A percentile compares a stretch with the other conserved stretches of the same genome.
Evolutionary conservation across 169 alveolate genomes (phyloP).

Genomic region (Pseudocohnilembus persalinus): DNA sequence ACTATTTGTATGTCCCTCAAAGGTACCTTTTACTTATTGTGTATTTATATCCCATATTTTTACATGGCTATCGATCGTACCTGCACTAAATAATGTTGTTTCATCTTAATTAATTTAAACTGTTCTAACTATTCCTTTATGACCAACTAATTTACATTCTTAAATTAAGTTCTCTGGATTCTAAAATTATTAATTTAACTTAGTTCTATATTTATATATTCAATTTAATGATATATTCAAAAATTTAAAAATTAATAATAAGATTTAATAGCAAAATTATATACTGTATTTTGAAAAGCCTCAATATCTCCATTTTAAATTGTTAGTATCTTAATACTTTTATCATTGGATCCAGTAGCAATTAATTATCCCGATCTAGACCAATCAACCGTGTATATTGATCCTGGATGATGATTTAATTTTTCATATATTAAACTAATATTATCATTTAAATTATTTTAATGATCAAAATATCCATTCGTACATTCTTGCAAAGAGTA

Average conservation of each 20-base stretch:
- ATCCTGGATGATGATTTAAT: slow-evolving; percentile 81
- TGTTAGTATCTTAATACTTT: slow-evolving; percentile 62
- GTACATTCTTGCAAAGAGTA: slow-evolving; percentile 54
- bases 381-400: slow-evolving; percentile 87
- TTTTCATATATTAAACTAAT: slow-evolving; percentile 61
- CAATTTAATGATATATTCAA: no score
- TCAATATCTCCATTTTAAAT: slow-evolving; percentile 15
- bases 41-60: slow-evolving; percentile 84
- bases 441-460: not conserved
- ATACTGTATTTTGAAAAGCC: slow-evolving; percentile 35
- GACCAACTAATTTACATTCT: slow-evolving; percentile 73
- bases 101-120: slow-evolving; percentile 81
- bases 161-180: no score
- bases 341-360: slow-evolving; percentile 88
- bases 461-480: slow-evolving; percentile 18
- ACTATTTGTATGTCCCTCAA: slow-evolving; percentile 5
- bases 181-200: no score
- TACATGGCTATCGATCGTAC: slow-evolving; percentile 79
- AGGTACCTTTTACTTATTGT: slow-evolving; percentile 40
- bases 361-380: slow-evolving; percentile 71
- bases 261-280: slow-evolving; percentile 21
- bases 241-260: slow-evolving; percentile 29
- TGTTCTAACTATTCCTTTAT: slow-evolving; percentile 81
- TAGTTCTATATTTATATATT: no score
- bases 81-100: slow-evolving; percentile 64